Evolutionary conservation across 2,329 filamentous ascomycete genomes (phyloP), one percentile per base, ranked within the genome.

Genomic region (Colletotrichum lini): DNA sequence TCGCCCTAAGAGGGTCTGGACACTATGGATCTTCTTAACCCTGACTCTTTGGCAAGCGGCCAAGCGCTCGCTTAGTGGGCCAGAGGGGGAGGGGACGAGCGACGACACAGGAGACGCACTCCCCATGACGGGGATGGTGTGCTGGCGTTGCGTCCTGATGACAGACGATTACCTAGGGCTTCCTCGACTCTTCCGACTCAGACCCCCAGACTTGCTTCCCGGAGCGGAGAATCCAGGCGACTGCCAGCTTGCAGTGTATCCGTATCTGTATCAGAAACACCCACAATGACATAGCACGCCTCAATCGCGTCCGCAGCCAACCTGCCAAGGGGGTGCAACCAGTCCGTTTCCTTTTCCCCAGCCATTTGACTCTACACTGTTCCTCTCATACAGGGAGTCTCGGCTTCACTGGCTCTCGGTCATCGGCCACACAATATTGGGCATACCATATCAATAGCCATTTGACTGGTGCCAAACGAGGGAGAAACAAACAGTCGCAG

Each of bases 141-240:
- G 59, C 26, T 68, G 65, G 53, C 65, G 65, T 59, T 58, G 58
- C 69, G 58, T 58, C 65, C 52, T 59, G 69, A 69, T 69, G 65
- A 72, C 69, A 54, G 52, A 42, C 47, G 52, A 54, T 35, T 54
- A 62, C 45, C 53, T 30, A 53, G 67, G 42, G 21, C 57, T 57
- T 67, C 57, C 67, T 67, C 64, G 67, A 67, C 60, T 53, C 35
- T 35, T 16, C 47, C 16, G 45, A 42, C 47, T 58, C 45, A 23
- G 40, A 30, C 6, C 53, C 9, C 45, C 58, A 53, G 52, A 52
- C n/a, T 44, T 62, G 56, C 63, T 67, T 57, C 54, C 68, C 68
- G 53, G 57, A 52, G 68, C 57, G 68, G 64, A 68, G 58, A 63
- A 47, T 18, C 21, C 23, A 61, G 13, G 44, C n/a, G 65, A 50